These are phyloP conservation scores for Picea abies DNA, from an alignment of 83 land plant genomes.

Conservation along the genomic window DNA sequence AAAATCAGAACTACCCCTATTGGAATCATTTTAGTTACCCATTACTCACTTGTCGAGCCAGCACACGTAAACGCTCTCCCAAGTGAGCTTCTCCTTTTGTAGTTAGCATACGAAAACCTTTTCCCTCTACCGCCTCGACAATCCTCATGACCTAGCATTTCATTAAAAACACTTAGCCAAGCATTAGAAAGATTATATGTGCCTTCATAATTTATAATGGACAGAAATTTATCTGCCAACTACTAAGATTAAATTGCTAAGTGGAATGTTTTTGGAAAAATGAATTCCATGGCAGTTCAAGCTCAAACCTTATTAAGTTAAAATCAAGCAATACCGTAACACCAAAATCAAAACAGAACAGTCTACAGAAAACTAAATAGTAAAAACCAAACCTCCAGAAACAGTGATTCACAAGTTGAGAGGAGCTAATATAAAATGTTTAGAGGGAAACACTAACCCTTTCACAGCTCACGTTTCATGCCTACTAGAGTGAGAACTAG, in stretches of 20 bases:
- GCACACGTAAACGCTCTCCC: constrained; percentile 72
- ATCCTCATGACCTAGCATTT: constrained; percentile 85
- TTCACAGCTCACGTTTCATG: neutral
- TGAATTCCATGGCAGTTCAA: too few species aligned
- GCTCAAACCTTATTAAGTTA: neutral
- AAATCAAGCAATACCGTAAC: neutral
- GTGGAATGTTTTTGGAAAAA: too few species aligned
- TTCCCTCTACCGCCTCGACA: constrained; percentile 88
- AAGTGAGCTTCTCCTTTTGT: constrained; percentile 85
- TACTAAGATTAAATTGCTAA: neutral
- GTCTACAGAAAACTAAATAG: too few species aligned
- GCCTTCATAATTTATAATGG: neutral
- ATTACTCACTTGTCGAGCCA: constrained; percentile 69
- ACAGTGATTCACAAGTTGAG: too few species aligned
- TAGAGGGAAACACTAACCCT: neutral
- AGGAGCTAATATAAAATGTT: neutral
- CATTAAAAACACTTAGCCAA: neutral
- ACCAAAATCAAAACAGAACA: neutral
- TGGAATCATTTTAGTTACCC: neutral
- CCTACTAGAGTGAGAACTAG: neutral
- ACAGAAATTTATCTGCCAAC: neutral
- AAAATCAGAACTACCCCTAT: neutral
- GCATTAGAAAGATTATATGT: neutral
- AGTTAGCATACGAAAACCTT: constrained; percentile 82
- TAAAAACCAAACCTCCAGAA: too few species aligned